Evolutionary conservation across 805 yeast genomes (phyloP).

Genomic region (Blastobotrys parvus): DNA sequence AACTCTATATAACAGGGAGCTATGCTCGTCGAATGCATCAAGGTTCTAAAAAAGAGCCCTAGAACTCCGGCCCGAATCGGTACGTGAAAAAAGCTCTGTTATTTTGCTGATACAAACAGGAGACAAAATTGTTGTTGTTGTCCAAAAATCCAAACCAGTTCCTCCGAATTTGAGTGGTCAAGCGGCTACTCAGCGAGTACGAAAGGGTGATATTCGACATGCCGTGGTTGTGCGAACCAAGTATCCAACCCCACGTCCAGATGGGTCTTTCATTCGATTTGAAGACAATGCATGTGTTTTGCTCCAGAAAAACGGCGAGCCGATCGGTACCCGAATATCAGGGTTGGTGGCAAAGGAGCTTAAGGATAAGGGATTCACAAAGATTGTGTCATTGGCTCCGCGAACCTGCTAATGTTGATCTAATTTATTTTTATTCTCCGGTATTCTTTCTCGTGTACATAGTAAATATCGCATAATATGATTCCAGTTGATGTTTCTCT

Average conservation of each 20-base stretch:
- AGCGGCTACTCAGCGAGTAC: constrained; percentile 60
- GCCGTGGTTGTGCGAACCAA: constrained; percentile 93
- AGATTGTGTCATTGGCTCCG: constrained; percentile 87
- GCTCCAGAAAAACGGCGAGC: constrained; percentile 86
- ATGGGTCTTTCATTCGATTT: constrained; percentile 78
- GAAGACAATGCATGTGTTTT: constrained; percentile 97
- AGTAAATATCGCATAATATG: background rate
- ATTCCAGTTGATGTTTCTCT: no score
- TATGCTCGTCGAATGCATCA: constrained; percentile 88
- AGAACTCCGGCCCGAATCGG: constrained; percentile 71
- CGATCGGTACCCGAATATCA: constrained; percentile 87
- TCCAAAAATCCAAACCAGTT: constrained; percentile 79
- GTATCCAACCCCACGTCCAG: constrained; percentile 67
- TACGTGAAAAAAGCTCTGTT: no score
- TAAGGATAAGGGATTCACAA: constrained; percentile 71
- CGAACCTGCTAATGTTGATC: constrained; percentile 44
- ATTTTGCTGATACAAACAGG: no score
- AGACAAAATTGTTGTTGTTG: constrained; percentile 92
- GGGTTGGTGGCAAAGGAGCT: constrained; percentile 89
- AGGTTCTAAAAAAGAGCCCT: constrained; percentile 85
- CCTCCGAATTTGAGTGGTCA: constrained; percentile 66
- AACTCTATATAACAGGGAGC: constrained; percentile 58
- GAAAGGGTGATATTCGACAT: constrained; percentile 91
- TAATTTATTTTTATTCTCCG: constrained; percentile 15
- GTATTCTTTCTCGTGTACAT: background rate